These are phyloP conservation scores for Rhamnella rubrinervis DNA, from an alignment of 331 rosid species.

Conservation along the genomic window DNA sequence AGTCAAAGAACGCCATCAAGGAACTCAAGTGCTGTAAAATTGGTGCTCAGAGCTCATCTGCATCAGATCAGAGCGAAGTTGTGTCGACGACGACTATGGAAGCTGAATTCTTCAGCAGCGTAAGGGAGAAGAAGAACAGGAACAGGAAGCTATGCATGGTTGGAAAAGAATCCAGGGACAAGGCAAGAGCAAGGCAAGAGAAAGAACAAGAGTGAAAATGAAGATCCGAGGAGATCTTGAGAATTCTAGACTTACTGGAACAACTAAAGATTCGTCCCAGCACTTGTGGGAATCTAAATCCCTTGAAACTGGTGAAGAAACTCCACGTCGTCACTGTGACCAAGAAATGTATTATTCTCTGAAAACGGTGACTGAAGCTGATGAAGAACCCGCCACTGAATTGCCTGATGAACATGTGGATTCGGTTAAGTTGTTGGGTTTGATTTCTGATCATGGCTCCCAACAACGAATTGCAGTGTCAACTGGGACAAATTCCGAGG, in stretches of 20 bases:
- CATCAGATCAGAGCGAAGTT: constrained; percentile 8
- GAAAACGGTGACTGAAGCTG: no score
- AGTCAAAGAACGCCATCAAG: constrained; percentile 42
- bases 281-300: neutral
- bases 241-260: neutral
- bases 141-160: constrained; percentile 12
- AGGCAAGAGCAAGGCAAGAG: constrained; percentile 58
- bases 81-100: neutral
- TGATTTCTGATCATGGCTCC: neutral
- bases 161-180: constrained; percentile 44
- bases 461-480: neutral
- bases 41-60: neutral
- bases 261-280: neutral
- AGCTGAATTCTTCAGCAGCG: neutral
- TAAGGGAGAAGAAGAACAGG: constrained; percentile 8
- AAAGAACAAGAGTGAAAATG: constrained; percentile 43
- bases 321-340: no score
- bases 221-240: constrained; percentile 8
- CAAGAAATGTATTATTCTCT: no score
- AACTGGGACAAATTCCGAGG: constrained; percentile 21
- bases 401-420: neutral
- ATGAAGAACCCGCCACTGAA: no score
- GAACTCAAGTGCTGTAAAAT: constrained; percentile 28
- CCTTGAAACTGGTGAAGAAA: no score
- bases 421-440: neutral